Conservation (phyloP, 305 asterid species). For the Withania somnifera region DNA sequence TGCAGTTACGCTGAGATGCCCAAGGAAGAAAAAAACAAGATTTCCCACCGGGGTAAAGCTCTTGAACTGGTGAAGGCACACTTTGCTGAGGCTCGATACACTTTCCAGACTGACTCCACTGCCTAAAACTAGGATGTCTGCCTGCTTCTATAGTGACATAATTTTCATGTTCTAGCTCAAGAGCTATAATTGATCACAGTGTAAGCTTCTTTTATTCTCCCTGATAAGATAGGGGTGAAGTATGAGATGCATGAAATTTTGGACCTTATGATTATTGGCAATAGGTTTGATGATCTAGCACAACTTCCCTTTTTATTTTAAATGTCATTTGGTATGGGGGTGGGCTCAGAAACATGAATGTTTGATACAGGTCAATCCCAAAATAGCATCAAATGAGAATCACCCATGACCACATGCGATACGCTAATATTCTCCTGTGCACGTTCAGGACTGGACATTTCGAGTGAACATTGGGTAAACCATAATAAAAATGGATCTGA, state of each 20-base stretch:
- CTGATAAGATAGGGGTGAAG: background rate
- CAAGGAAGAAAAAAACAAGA: slow-evolving; percentile 82
- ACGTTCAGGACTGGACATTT: background rate
- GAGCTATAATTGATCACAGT: background rate
- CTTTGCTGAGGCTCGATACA: slow-evolving; percentile 60
- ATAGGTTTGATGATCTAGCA: background rate
- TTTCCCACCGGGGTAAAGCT: slow-evolving; percentile 78
- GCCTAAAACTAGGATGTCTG: slow-evolving; percentile 4
- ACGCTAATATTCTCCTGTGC: background rate
- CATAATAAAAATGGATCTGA: background rate
- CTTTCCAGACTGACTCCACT: slow-evolving; percentile 33
- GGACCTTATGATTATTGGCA: background rate
- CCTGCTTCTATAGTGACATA: background rate
- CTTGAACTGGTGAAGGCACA: slow-evolving; percentile 79
- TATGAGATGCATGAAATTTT: background rate
- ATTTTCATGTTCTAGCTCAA: background rate
- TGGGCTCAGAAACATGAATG: no score
- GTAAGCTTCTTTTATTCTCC: background rate
- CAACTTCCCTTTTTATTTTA: background rate
- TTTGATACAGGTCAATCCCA: no score
- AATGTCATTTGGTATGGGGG: no score
- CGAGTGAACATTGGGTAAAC: background rate
- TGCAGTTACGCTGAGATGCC: slow-evolving; percentile 88
- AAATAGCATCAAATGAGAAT: background rate
- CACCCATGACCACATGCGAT: background rate